Base-by-base conservation (phyloP, 2,329 filamentous ascomycete genomes). In the Orbilia javanica region DNA sequence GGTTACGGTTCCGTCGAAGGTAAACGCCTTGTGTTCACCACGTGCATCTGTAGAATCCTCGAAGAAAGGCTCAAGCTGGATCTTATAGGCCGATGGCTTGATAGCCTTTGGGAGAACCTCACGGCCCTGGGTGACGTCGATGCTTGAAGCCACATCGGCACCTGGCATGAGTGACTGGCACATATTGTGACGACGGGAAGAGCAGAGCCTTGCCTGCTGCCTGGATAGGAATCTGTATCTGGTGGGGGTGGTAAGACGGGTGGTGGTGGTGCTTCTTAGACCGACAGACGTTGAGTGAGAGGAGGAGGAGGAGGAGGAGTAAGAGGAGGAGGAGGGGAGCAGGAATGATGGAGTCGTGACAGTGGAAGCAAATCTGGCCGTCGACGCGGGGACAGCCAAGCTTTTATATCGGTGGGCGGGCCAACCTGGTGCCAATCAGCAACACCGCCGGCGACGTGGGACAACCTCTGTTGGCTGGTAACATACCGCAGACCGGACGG, bases 61-160 rank as follows among this genome's bases (percentile, higher is more conserved):
- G 81, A 98, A 92, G 86, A 97, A 90, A 68, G 95, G 94, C 86
- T 98, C 96, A 79, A 98, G 88, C 0, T 93, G 96, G 81, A 98
- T 86, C 84, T 97, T 90, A 85, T 98, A 98, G 86, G 98, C 94
- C 44, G 88, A 86, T n/a, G 95, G 94, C 84, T 95, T 92, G 82
- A 97, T 93, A 83, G 97, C 97, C 85, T 91, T 90, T 65, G 95
- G 96, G 82, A 98, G 88, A 80, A 98, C 91, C 86, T 97, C 92
- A 82, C 95, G 91, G 80, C 89, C 90, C 81, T 88, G 88, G 65
- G 88, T 85, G 81, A 91, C 87, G 83, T 90, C 87, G 80, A 88
- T 86, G 81, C 88, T 86, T 79, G 86, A 87, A 69, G 87, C 86
- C 79, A 85, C 86, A 50, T 70, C 68, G 79, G 89, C 88, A 60